These are phyloP conservation scores for Haplosporangium sp. DNA, from an alignment of 371 early-diverging fungal genomes.

Conservation along the genomic window DNA sequence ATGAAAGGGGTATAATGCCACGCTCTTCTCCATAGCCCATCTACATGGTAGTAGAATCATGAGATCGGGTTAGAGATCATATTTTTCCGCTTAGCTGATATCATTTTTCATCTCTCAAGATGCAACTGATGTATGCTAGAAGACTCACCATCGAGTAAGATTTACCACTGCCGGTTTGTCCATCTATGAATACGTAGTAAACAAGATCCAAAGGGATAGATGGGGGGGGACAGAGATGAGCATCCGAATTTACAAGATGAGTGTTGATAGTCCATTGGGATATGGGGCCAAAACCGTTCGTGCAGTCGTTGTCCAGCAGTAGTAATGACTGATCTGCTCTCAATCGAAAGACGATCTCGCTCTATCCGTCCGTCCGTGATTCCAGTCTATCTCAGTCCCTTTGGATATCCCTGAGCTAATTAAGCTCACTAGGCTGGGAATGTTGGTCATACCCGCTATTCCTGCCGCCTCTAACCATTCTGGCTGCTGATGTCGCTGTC, in stretches of 20 bases:
- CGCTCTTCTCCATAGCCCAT: conserved; percentile 81
- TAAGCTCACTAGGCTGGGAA: conserved; percentile 3
- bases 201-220: not conserved
- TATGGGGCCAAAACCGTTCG: too few relatives aligned
- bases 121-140: not conserved
- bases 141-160: conserved; percentile 82
- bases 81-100: too few relatives aligned
- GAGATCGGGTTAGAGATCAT: not conserved
- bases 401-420: not conserved
- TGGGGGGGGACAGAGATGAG: not conserved
- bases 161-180: conserved; percentile 90
- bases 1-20: conserved; percentile 88
- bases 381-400: not conserved
- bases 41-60: conserved; percentile 25
- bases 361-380: conserved; percentile 29
- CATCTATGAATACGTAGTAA: conserved; percentile 61
- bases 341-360: conserved; percentile 49
- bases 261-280: too few relatives aligned
- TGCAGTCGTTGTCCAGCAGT: too few relatives aligned
- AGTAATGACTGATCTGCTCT: too few relatives aligned
- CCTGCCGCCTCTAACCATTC: too few relatives aligned
- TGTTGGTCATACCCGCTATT: not conserved
- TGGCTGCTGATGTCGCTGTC: not conserved
- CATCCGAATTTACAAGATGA: not conserved
- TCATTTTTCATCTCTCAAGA: not conserved